Percentiles rank a stretch among this genome's conserved stretches.
These are phyloP conservation scores for Yamadazyma pseudoaaseri DNA, from an alignment of 1,139 yeast species.

Conservation along the genomic window DNA sequence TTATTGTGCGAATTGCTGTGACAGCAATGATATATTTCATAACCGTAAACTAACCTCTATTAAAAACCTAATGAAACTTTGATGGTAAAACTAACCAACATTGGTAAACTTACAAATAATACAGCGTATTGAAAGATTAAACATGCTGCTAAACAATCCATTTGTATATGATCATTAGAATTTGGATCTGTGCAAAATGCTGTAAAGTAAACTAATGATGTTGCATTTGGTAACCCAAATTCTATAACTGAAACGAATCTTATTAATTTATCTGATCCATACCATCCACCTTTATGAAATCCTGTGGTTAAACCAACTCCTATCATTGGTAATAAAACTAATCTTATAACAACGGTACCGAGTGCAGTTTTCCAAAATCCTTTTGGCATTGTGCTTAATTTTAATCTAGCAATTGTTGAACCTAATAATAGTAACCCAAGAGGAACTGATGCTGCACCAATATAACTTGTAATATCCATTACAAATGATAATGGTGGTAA, in stretches of 20 bases:
- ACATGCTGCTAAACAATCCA: constrained; percentile 79
- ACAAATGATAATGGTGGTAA: constrained; percentile 81
- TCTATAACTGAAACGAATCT: constrained; percentile 72
- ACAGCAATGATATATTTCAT: not conserved
- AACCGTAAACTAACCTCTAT: not conserved
- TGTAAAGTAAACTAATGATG: constrained; percentile 78
- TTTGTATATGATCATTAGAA: constrained; percentile 61
- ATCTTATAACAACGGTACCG: constrained; percentile 32
- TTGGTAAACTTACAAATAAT: constrained; percentile 62
- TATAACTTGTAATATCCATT: constrained; percentile 74
- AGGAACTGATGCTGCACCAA: constrained; percentile 90
- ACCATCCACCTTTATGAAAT: constrained; percentile 45
- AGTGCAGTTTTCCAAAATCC: constrained; percentile 69
- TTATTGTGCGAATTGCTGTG: too few species aligned
- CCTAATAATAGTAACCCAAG: constrained; percentile 79
- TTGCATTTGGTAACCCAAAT: constrained; percentile 84
- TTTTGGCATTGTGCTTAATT: constrained; percentile 55
- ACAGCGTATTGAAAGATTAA: constrained; percentile 67
- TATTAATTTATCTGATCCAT: constrained; percentile 46
- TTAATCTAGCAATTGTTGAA: constrained; percentile 77
- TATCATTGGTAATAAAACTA: constrained; percentile 40
- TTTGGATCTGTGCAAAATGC: constrained; percentile 75
- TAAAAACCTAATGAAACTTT: constrained; percentile 38
- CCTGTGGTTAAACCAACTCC: constrained; percentile 50
- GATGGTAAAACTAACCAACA: constrained; percentile 58